Conservation (phyloP, 371 early-diverging fungal genomes). For the Nematocida parisii region DNA sequence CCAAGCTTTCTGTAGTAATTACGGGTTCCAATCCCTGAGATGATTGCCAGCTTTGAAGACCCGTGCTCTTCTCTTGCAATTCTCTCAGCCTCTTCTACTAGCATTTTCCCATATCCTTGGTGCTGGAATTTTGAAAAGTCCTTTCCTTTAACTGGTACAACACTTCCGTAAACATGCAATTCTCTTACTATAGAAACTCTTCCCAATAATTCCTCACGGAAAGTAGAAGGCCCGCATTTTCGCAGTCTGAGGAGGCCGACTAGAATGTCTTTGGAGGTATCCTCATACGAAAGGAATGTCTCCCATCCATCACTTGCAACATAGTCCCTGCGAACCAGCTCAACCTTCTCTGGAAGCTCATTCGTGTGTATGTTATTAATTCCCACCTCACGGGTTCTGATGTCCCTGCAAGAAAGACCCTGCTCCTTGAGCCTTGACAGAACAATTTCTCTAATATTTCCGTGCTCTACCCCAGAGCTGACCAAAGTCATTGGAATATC, state of each 20-base stretch:
- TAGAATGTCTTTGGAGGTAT: constrained; percentile 91
- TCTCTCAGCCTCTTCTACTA: constrained; percentile 98
- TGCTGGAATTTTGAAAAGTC: constrained; percentile 97
- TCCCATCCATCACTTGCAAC: constrained; percentile 98
- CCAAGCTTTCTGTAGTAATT: constrained; percentile 97
- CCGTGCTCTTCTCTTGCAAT: constrained; percentile 96
- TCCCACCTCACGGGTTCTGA: constrained; percentile 97
- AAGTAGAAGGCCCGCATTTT: constrained; percentile 81
- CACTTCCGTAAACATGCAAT: constrained; percentile 96
- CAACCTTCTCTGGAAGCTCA: constrained; percentile 81
- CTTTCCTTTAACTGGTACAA: constrained; percentile 87
- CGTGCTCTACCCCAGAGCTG: constrained; percentile 97
- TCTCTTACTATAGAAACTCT: constrained; percentile 84
- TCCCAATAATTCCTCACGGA: constrained; percentile 80
- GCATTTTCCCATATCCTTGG: constrained; percentile 92
- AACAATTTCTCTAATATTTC: constrained; percentile 93
- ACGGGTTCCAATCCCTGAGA: constrained; percentile 93
- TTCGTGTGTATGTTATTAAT: constrained; percentile 95
- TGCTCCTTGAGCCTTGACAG: constrained; percentile 91
- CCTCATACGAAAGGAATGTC: constrained; percentile 97
- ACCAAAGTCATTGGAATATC: constrained; percentile 99
- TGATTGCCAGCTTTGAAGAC: constrained; percentile 87
- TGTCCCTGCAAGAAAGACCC: constrained; percentile 92
- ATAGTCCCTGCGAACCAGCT: constrained; percentile 94
- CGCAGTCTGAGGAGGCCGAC: constrained; percentile 91